Evolutionary conservation across 768 basidiomycete species (phyloP).

Genomic region (Lentinula edodes): DNA sequence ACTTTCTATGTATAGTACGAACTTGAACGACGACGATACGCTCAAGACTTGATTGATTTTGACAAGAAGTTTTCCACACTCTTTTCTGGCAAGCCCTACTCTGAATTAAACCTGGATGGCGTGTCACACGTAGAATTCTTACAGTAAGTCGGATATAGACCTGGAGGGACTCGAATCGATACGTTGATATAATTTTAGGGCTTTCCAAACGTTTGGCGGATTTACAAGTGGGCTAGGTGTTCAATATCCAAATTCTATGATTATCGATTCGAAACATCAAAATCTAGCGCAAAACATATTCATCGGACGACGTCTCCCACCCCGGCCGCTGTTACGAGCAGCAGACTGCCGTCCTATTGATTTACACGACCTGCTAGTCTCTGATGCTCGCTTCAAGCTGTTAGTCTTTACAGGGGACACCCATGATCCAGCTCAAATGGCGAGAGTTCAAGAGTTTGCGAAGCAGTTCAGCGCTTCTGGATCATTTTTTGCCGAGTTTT

Average conservation of each 20-base stretch:
- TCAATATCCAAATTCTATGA: conserved; percentile 42
- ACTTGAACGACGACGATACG: conserved; percentile 59
- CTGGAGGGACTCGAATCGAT: not conserved
- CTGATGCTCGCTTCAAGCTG: conserved; percentile 51
- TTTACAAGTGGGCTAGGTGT: conserved; percentile 54
- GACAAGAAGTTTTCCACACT: conserved; percentile 60
- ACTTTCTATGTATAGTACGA: conserved; percentile 46
- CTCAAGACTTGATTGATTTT: conserved; percentile 68
- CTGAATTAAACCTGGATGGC: conserved; percentile 38
- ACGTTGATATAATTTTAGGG: conserved; percentile 21
- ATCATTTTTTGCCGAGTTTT: conserved; percentile 24
- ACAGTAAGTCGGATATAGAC: conserved; percentile 21
- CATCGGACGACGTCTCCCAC: conserved; percentile 49
- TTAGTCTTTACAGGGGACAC: conserved; percentile 49
- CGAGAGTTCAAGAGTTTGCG: conserved; percentile 25
- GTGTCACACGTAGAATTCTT: conserved; percentile 50
- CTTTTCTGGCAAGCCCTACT: conserved; percentile 65
- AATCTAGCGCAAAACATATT: conserved; percentile 31
- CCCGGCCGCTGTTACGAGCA: conserved; percentile 42
- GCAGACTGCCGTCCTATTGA: conserved; percentile 46
- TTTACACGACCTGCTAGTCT: conserved; percentile 46
- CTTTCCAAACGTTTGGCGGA: conserved; percentile 46
- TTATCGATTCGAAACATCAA: conserved; percentile 35
- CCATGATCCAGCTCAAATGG: conserved; percentile 20
- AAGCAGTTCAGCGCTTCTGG: conserved; percentile 20